A percentile compares a stretch with the other conserved stretches of the same genome.
These are phyloP conservation scores for Hamigera avellanea DNA, from an alignment of 495 filamentous ascomycete genomes.

Conservation along the genomic window DNA sequence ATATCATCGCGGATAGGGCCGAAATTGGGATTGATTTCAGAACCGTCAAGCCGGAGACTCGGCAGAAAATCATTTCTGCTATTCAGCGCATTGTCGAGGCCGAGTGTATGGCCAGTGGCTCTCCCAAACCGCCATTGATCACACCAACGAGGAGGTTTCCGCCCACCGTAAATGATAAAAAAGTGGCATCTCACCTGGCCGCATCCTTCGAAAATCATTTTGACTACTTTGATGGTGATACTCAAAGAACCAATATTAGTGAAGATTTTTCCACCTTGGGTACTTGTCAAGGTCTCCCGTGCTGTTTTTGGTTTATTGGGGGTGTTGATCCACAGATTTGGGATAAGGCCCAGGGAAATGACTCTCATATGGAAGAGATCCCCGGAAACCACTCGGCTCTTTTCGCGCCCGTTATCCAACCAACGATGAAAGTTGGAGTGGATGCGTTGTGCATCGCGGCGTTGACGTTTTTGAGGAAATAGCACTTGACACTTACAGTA, in stretches of 20 bases:
- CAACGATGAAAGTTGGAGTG: constrained; percentile 43
- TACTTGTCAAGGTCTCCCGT: constrained; percentile 22
- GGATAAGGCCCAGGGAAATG: constrained; percentile 23
- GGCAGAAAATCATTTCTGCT: constrained; percentile 26
- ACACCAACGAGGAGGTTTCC: constrained; percentile 34
- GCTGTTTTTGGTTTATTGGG: constrained; percentile 37
- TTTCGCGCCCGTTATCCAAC: constrained; percentile 53
- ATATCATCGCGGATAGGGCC: constrained; percentile 38
- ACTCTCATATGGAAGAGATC: constrained; percentile 19
- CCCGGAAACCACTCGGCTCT: constrained; percentile 46
- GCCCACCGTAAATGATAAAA: constrained; percentile 28
- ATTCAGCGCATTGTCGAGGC: constrained; percentile 39
- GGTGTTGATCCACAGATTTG: constrained; percentile 30
- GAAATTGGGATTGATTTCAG: constrained; percentile 37
- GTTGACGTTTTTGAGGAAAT: constrained; percentile 36
- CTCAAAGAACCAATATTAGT: constrained; percentile 23
- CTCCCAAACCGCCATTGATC: constrained; percentile 31
- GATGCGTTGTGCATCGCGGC: constrained; percentile 47
- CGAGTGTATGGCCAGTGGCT: constrained; percentile 36
- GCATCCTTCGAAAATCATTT: constrained; percentile 27
- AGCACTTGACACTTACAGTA: too few species aligned
- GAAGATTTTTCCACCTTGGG: constrained; percentile 37
- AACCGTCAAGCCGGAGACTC: constrained; percentile 24
- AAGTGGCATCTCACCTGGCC: constrained; percentile 15
- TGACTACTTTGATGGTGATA: constrained; percentile 25